A percentile compares a stretch with the other conserved stretches of the same genome.
phyloP scores from a whole-genome alignment of 345 rosid species.

The Kandelia obovata region DNA sequence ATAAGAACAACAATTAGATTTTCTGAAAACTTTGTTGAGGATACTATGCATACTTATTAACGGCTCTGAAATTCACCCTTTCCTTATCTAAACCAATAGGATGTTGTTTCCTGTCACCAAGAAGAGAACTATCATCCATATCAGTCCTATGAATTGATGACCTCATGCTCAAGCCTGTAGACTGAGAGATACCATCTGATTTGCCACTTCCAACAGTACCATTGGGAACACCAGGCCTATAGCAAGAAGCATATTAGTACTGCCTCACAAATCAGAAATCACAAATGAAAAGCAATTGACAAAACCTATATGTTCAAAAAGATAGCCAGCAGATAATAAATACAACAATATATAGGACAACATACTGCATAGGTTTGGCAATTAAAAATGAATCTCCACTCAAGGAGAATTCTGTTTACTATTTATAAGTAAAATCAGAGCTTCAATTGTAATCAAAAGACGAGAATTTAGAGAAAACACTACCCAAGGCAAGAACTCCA shows the following conservation, averaged over 20 bases:
- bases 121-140: constrained; percentile 50
- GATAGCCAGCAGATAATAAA: too few species aligned
- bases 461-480: too few species aligned
- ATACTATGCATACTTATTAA: constrained; percentile 60
- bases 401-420: too few species aligned
- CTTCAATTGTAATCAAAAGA: too few species aligned
- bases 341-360: too few species aligned
- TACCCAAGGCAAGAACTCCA: too few species aligned
- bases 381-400: not conserved
- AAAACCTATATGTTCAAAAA: constrained; percentile 8
- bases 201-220: constrained; percentile 68
- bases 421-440: too few species aligned
- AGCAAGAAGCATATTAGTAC: constrained; percentile 26
- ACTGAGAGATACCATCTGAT: constrained; percentile 56
- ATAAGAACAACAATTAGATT: constrained; percentile 3
- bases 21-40: constrained; percentile 6
- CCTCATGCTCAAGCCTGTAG: constrained; percentile 54
- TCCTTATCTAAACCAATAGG: constrained; percentile 70
- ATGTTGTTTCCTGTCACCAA: constrained; percentile 73
- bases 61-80: constrained; percentile 62
- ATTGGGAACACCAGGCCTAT: constrained; percentile 67
- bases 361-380: not conserved
- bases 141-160: constrained; percentile 63
- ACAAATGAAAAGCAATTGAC: constrained; percentile 15
- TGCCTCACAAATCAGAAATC: constrained; percentile 18